Base-by-base conservation (phyloP, 352 stramenopile species). In the Phytophthora pluvialis region DNA sequence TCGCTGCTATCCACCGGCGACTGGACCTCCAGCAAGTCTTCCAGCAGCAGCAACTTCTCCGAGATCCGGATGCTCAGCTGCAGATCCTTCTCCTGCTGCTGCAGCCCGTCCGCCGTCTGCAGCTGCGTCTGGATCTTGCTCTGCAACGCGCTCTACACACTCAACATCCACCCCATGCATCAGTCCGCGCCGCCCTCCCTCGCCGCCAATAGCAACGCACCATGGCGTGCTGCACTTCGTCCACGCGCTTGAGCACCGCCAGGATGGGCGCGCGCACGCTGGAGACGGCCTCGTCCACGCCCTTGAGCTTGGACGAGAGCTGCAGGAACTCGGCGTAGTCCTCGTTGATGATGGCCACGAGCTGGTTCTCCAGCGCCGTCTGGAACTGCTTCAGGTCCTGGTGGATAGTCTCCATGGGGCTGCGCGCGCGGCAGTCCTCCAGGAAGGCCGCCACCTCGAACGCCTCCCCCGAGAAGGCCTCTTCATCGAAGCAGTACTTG, bases 241-340 rank as follows among this genome's bases (percentile, higher is more conserved):
- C 75, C 33, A 96, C 88, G 35, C 84, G 85, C 57, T 94, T 82
- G 26, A 95, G 70, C n/a, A 95, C 89, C 10, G 72, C 76, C 21
- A 86, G 60, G 35, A 96, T 83, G 28, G 88, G 86, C 40, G 72
- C 65, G 28, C 85, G 83, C 32, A 96, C 81, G 10, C 85, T 92
- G 9, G 84, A 89, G 15, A 95, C 87, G 18, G 88, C 86, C 57
- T 92, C 88, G 50, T 96, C 88, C 28, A 96, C 86, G 18, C 85
- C 88, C 61, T 94, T 93, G 28, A 96, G 78, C 67, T 88, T 90
- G 44, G 86, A 90, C 38, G 88, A 96, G 45, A 96, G 81, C 75
- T 96, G 88, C 39, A 96, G 73, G 56, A 96, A 96, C 75, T 96
- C 88, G 45, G 85, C 77, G 58, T 96, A 96, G 70, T 96, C 88